Evolutionary conservation across 441 rosid species (phyloP).

Genomic region (Gossypium lobatum): DNA sequence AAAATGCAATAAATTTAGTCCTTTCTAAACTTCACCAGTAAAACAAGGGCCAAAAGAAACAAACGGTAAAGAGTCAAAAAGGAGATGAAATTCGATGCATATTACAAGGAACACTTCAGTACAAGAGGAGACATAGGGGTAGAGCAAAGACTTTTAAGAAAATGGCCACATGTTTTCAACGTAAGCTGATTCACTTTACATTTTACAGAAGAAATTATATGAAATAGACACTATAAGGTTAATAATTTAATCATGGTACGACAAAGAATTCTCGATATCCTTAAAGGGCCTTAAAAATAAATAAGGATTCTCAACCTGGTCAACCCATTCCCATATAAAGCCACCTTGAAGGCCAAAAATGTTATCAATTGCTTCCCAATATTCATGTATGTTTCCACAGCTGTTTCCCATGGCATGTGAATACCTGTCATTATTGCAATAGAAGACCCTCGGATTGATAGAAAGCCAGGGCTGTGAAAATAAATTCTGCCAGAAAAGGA

Average conservation of each 20-base stretch:
- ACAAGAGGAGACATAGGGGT: not conserved
- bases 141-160: not conserved
- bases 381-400: constrained; percentile 75
- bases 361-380: constrained; percentile 93
- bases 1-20: constrained; percentile 18
- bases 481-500: constrained; percentile 7
- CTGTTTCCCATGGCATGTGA: constrained; percentile 99
- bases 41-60: not conserved
- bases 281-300: not conserved
- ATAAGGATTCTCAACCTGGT: constrained; percentile 56
- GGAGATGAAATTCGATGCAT: not conserved
- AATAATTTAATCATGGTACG: not conserved
- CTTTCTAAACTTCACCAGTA: not conserved
- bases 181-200: not conserved
- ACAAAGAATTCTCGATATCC: not conserved
- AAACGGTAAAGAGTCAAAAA: not conserved
- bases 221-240: not conserved
- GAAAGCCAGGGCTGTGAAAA: constrained; percentile 12
- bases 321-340: constrained; percentile 99
- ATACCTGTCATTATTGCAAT: constrained; percentile 53
- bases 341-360: constrained; percentile 99
- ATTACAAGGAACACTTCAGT: not conserved
- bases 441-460: constrained; percentile 12
- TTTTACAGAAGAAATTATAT: not conserved
- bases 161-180: not conserved